These are phyloP conservation scores for Colletotrichum sp. DNA, from an alignment of 2,329 filamentous ascomycete species.

Conservation along the genomic window DNA sequence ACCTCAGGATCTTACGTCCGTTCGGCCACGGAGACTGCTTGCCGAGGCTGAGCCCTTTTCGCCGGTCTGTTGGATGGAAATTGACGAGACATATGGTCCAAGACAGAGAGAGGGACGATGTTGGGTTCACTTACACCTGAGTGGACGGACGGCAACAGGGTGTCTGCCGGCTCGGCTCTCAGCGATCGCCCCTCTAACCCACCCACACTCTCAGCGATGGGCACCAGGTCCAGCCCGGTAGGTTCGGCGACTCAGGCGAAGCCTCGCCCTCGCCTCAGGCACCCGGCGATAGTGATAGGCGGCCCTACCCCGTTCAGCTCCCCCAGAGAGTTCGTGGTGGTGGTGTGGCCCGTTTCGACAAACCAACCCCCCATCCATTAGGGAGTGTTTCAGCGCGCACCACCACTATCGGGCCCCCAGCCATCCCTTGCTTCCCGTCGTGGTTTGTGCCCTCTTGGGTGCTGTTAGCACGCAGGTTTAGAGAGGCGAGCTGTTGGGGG, in stretches of 20 bases:
- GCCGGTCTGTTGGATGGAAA: neutral
- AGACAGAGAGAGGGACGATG: neutral
- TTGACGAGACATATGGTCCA: neutral
- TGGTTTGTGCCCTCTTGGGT: neutral
- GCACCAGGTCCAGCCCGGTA: neutral
- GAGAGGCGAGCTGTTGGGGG: neutral
- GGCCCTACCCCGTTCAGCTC: neutral
- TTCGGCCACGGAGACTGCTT: neutral
- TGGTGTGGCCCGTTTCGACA: neutral
- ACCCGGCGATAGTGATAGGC: neutral
- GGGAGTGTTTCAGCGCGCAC: neutral
- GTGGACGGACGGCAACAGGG: neutral
- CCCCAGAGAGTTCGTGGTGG: neutral
- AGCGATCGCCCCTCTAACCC: neutral
- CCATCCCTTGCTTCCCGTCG: neutral
- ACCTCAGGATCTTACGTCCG: neutral
- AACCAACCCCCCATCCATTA: neutral
- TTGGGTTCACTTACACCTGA: neutral
- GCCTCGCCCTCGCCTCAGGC: neutral
- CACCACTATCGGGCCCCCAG: neutral
- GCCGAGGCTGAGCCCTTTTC: neutral
- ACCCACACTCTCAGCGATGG: neutral
- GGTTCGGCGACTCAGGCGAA: neutral
- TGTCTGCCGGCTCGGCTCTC: neutral
- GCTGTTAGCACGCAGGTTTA: neutral